These are phyloP conservation scores for Synchytrium microbalum DNA, from an alignment of 371 early-diverging fungal species.

Conservation along the genomic window DNA sequence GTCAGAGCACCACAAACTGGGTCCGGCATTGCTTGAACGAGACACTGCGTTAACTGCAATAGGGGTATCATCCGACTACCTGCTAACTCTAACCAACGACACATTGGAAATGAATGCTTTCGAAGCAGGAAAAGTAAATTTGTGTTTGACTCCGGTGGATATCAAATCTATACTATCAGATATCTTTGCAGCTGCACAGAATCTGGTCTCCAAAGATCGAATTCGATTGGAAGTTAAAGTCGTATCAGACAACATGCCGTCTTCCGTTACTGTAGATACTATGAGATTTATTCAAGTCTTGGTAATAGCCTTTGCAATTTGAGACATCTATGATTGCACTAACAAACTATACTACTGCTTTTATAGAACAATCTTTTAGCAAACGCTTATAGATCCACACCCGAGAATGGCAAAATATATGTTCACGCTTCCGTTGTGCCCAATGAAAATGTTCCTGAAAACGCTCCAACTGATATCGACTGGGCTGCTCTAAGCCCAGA, in stretches of 20 bases:
- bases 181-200: neutral
- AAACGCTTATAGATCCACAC: too few species aligned
- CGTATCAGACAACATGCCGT: neutral
- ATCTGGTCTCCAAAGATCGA: neutral
- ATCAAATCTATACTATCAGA: neutral
- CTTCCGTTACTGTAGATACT: neutral
- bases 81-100: neutral
- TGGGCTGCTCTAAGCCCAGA: too few species aligned
- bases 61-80: neutral
- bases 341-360: too few species aligned
- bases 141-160: neutral
- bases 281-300: neutral
- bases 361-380: too few species aligned
- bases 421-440: too few species aligned
- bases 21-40: neutral
- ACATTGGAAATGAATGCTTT: neutral
- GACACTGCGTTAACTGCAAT: neutral
- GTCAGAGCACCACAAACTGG: neutral
- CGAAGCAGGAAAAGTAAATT: neutral
- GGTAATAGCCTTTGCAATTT: too few species aligned
- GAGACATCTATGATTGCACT: too few species aligned
- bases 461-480: too few species aligned
- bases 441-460: too few species aligned
- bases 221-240: neutral
- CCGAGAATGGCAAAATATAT: too few species aligned